phyloP scores from a whole-genome alignment of 1,139 yeast species.

The Yamadazyma buinensis region DNA sequence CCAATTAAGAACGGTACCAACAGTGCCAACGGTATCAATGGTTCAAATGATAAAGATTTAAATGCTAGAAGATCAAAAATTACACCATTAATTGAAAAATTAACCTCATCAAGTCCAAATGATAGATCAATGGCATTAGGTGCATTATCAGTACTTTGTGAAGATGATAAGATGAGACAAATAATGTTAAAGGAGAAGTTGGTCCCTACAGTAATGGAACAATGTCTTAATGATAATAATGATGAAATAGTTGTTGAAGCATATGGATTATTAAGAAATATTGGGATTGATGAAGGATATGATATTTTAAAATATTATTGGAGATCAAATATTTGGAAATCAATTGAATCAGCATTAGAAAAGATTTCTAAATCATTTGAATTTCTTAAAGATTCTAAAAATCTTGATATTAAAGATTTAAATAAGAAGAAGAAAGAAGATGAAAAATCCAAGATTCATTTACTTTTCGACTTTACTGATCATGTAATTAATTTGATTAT shows the following conservation, averaged over 20 bases:
- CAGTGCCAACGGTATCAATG: constrained; percentile 10
- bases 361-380: constrained; percentile 49
- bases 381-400: constrained; percentile 27
- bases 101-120: constrained; percentile 60
- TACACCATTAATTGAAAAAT: constrained; percentile 62
- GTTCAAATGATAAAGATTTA: constrained; percentile 41
- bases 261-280: constrained; percentile 73
- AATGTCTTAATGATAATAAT: constrained; percentile 61
- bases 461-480: constrained; percentile 66
- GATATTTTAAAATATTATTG: constrained; percentile 71
- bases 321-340: constrained; percentile 73
- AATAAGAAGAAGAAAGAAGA: constrained; percentile 18
- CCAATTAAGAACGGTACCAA: constrained; percentile 30
- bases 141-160: constrained; percentile 68
- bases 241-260: constrained; percentile 77
- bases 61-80: constrained; percentile 53
- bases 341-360: constrained; percentile 47
- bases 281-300: constrained; percentile 86
- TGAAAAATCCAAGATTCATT: constrained; percentile 40
- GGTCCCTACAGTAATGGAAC: constrained; percentile 59
- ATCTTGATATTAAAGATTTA: constrained; percentile 15
- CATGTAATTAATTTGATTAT: constrained; percentile 68
- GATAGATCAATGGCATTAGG: constrained; percentile 78
- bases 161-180: constrained; percentile 61
- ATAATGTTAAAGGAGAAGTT: constrained; percentile 67